A percentile compares a stretch with the other conserved stretches of the same genome.
These are phyloP conservation scores for Fusarium incarnatum DNA, from an alignment of 2,329 filamentous ascomycete species.

Conservation along the genomic window DNA sequence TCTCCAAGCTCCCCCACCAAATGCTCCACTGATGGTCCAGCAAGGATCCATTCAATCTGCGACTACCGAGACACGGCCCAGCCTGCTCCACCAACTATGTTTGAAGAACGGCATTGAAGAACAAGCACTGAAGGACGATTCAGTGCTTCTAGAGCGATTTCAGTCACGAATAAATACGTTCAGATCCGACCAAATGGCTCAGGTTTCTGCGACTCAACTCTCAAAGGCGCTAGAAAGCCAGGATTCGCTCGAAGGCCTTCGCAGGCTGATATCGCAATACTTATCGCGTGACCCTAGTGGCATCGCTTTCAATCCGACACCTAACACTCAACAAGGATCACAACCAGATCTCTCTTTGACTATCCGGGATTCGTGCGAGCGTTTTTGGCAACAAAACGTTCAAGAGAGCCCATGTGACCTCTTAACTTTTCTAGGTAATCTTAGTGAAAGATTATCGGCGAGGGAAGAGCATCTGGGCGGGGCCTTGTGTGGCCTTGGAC, in stretches of 20 bases:
- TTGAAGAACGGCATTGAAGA: slow-evolving; percentile 39
- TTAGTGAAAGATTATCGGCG: slow-evolving; percentile 51
- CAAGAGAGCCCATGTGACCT: slow-evolving; percentile 28
- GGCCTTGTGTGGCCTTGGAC: slow-evolving; percentile 47
- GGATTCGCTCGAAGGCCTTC: slow-evolving; percentile 45
- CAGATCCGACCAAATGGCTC: slow-evolving; percentile 10
- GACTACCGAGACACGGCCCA: slow-evolving; percentile 10
- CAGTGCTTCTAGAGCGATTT: slow-evolving; percentile 53
- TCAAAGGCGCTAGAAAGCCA: slow-evolving; percentile 37
- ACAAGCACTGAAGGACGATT: slow-evolving; percentile 42
- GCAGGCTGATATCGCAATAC: slow-evolving; percentile 49
- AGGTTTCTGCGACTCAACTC: slow-evolving; percentile 28
- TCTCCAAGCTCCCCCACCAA: slow-evolving; percentile 45
- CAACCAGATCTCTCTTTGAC: slow-evolving; percentile 29
- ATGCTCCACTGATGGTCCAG: slow-evolving; percentile 28
- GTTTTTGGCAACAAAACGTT: slow-evolving; percentile 26
- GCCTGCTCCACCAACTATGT: slow-evolving; percentile 37
- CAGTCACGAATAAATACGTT: slow-evolving; percentile 43
- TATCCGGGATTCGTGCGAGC: slow-evolving; percentile 44
- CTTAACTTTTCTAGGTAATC: slow-evolving; percentile 57
- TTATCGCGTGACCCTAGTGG: slow-evolving; percentile 42
- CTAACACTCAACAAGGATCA: background rate
- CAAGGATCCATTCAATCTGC: slow-evolving; percentile 10
- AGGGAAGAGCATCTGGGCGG: slow-evolving; percentile 41
- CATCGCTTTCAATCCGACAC: background rate